Conservation (phyloP, 2,329 filamentous ascomycete species). For the Alternaria viburni region DNA sequence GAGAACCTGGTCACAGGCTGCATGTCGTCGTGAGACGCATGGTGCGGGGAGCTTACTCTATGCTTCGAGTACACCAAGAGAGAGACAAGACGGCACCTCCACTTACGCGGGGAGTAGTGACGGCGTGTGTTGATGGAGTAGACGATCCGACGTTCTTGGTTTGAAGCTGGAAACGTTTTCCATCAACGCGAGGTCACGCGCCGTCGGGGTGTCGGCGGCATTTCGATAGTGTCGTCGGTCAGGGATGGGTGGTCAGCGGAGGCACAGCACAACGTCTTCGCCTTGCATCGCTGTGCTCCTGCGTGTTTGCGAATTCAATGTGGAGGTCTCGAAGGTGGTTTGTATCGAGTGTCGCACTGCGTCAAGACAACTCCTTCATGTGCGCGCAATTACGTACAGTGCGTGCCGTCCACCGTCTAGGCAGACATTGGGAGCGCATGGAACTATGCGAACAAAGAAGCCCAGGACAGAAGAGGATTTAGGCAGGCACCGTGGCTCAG, state of each 20-base stretch:
- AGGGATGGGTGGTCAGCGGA: neutral
- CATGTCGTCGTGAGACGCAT: neutral
- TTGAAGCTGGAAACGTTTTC: neutral
- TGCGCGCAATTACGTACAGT: neutral
- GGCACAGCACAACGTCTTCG: neutral
- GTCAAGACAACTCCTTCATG: neutral
- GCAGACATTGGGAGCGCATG: neutral
- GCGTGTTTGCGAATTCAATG: neutral
- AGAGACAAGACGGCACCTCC: neutral
- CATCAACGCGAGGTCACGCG: neutral
- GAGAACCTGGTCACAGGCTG: neutral
- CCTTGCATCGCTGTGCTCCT: neutral
- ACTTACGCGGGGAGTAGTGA: neutral
- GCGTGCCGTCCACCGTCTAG: neutral
- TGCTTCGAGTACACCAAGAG: neutral
- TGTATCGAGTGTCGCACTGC: neutral
- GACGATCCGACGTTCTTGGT: neutral
- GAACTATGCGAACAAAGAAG: neutral
- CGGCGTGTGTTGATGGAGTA: neutral
- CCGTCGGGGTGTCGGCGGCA: neutral
- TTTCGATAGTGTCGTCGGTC: neutral
- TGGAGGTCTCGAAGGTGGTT: neutral
- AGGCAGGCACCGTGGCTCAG: slow-evolving; percentile 2
- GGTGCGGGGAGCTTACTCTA: slow-evolving; percentile 5
- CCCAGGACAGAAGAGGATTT: neutral